A percentile compares a stretch with the other conserved stretches of the same genome.
These are phyloP conservation scores for Phaeoacremonium minimum DNA, from an alignment of 2,329 filamentous ascomycete species.

Conservation along the genomic window DNA sequence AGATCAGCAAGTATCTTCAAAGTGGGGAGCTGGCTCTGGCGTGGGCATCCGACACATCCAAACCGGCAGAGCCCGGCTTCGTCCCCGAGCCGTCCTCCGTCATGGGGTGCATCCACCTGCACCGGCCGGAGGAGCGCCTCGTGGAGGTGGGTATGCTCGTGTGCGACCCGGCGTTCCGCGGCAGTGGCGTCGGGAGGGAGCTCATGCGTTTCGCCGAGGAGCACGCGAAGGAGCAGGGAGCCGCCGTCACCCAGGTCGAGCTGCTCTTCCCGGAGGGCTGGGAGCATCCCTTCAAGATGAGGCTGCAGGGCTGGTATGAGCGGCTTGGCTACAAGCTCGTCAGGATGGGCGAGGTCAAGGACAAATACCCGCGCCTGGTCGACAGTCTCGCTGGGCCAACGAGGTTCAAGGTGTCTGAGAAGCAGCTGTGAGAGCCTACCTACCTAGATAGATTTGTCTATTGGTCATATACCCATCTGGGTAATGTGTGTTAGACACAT, in stretches of 20 bases:
- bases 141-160: slow-evolving; percentile 22
- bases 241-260: slow-evolving; percentile 14
- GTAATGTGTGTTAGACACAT: too few relatives aligned
- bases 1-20: slow-evolving; percentile 14
- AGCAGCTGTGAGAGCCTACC: slow-evolving; percentile 14
- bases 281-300: slow-evolving; percentile 18
- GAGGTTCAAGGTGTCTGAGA: slow-evolving; percentile 19
- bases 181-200: slow-evolving; percentile 18
- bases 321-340: slow-evolving; percentile 17
- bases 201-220: slow-evolving; percentile 21
- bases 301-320: slow-evolving; percentile 21
- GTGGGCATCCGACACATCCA: slow-evolving; percentile 3
- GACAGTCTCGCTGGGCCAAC: slow-evolving; percentile 14
- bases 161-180: slow-evolving; percentile 14
- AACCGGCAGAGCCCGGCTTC: not conserved
- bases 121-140: slow-evolving; percentile 6
- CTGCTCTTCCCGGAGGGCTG: slow-evolving; percentile 18
- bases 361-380: slow-evolving; percentile 14
- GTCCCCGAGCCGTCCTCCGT: not conserved
- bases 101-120: slow-evolving; percentile 19
- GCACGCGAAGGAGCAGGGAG: slow-evolving; percentile 7
- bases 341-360: slow-evolving; percentile 12
- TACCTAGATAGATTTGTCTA: too few relatives aligned
- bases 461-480: too few relatives aligned
- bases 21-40: slow-evolving; percentile 17